Evolutionary conservation across 345 rosid genomes (phyloP).

Genomic region (Euphorbia peplus): DNA sequence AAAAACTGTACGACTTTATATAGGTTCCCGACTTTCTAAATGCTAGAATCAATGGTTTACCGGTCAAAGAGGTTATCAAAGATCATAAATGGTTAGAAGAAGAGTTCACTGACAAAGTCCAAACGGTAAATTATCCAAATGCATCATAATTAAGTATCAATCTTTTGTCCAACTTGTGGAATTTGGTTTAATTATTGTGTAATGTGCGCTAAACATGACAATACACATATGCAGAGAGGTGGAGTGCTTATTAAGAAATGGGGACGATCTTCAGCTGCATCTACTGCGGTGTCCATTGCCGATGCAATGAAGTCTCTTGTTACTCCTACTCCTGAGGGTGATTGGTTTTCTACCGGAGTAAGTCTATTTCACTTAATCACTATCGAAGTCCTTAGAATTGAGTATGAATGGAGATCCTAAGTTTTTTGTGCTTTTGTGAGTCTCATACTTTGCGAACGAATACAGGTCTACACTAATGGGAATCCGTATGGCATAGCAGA

Average conservation of each 20-base stretch:
- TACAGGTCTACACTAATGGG: conserved; percentile 80
- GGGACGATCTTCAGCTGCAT: conserved; percentile 99
- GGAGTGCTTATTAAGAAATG: conserved; percentile 89
- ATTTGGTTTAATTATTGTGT: neutral
- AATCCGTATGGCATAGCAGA: conserved; percentile 89
- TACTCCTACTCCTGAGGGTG: conserved; percentile 92
- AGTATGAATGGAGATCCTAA: neutral
- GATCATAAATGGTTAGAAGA: conserved; percentile 94
- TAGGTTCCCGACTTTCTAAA: conserved; percentile 98
- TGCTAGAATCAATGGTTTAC: conserved; percentile 73
- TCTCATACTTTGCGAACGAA: conserved; percentile 11
- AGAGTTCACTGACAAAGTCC: conserved; percentile 89
- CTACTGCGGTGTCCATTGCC: conserved; percentile 85
- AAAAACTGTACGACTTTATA: conserved; percentile 4
- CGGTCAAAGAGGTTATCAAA: conserved; percentile 88
- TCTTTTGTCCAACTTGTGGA: neutral
- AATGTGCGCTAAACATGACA: neutral
- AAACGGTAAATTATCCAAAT: conserved; percentile 49
- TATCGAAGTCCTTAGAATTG: neutral
- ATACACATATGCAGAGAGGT: conserved; percentile 67
- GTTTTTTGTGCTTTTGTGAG: neutral
- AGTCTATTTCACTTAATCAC: conserved; percentile 21
- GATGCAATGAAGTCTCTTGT: conserved; percentile 89
- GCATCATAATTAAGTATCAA: neutral
- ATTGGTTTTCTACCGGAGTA: conserved; percentile 96